Conservation (phyloP, 345 rosid species). For the Gossypium anomalum region DNA sequence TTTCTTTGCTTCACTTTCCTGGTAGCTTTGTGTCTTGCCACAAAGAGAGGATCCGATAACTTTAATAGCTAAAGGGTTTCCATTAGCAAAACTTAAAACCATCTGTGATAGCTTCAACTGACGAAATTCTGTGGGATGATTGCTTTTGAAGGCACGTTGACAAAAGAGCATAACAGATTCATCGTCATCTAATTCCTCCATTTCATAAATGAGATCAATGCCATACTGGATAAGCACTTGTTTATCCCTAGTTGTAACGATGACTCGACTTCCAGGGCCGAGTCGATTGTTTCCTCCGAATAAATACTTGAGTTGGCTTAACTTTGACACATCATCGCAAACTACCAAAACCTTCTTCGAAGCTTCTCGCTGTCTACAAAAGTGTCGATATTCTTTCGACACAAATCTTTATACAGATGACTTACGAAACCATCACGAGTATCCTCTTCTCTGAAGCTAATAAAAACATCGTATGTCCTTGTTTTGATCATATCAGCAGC, state of each 20-base stretch:
- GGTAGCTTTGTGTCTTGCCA: constrained; percentile 8
- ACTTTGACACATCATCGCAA: background rate
- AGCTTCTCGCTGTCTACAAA: too few species aligned
- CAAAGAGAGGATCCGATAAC: constrained; percentile 31
- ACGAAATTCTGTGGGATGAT: constrained; percentile 3
- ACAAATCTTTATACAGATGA: too few species aligned
- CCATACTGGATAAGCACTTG: background rate
- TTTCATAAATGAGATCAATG: background rate
- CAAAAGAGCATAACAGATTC: constrained; percentile 35
- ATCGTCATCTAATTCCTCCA: constrained; percentile 15
- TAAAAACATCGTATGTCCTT: too few species aligned
- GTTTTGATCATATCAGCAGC: too few species aligned
- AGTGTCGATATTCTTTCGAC: too few species aligned
- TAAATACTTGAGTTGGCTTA: background rate
- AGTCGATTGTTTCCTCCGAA: background rate
- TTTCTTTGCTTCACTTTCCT: constrained; percentile 27
- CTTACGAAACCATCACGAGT: too few species aligned
- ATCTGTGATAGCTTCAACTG: constrained; percentile 17
- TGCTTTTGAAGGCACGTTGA: constrained; percentile 18
- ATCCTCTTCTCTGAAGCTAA: too few species aligned
- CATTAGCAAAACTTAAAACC: constrained; percentile 30
- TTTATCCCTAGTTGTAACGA: background rate
- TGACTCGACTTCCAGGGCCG: background rate
- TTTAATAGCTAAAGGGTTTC: constrained; percentile 42
- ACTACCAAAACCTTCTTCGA: too few species aligned